Conservation (phyloP, 495 filamentous ascomycete genomes). For the Parmelia sp. region DNA sequence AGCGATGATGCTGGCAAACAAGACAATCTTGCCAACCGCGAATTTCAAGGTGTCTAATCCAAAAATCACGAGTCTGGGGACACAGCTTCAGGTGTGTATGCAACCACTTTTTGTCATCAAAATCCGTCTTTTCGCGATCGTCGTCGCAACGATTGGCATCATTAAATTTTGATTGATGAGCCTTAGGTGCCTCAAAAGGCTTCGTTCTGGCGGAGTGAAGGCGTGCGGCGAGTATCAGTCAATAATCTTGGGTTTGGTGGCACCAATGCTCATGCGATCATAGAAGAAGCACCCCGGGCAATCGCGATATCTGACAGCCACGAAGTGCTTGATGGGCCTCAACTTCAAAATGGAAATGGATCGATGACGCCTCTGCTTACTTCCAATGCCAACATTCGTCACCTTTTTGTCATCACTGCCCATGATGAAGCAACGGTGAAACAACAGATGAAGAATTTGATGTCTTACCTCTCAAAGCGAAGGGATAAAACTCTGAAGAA, state of each 20-base stretch:
- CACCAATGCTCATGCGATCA: conserved; percentile 50
- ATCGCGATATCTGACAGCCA: not conserved
- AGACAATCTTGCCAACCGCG: conserved; percentile 43
- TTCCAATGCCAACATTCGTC: too few relatives aligned
- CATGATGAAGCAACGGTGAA: conserved; percentile 1
- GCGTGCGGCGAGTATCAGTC: conserved; percentile 47
- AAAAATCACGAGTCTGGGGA: conserved; percentile 8
- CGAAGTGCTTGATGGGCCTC: not conserved
- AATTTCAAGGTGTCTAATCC: conserved; percentile 42
- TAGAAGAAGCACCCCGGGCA: conserved; percentile 30
- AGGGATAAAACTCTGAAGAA: not conserved
- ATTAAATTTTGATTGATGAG: not conserved
- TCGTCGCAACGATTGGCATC: not conserved
- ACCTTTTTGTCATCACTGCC: conserved; percentile 12
- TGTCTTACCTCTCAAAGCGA: not conserved
- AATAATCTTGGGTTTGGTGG: conserved; percentile 59
- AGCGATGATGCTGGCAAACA: conserved; percentile 44
- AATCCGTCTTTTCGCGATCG: not conserved
- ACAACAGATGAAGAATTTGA: conserved; percentile 10
- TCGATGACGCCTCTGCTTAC: not conserved
- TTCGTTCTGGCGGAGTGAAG: not conserved
- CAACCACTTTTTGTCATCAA: too few relatives aligned
- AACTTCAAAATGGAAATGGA: not conserved
- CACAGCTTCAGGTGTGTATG: too few relatives aligned
- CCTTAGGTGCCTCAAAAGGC: too few relatives aligned